Conservation (phyloP, 345 rosid species). For the Pistacia vera region DNA sequence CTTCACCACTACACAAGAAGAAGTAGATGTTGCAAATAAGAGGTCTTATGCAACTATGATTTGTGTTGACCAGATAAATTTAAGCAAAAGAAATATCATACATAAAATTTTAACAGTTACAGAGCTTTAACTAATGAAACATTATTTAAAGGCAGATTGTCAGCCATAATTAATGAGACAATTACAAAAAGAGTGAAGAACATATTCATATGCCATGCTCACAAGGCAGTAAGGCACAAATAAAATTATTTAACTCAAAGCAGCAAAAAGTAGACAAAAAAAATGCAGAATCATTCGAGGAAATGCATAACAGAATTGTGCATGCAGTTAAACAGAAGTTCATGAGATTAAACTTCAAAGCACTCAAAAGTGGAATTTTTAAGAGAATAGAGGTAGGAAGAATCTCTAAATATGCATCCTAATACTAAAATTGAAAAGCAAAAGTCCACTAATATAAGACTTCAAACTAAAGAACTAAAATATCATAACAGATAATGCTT, state of each 20-base stretch:
- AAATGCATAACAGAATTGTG: not conserved
- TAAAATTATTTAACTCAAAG: not conserved
- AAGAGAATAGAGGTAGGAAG: not conserved
- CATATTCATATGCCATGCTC: not conserved
- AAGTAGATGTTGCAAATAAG: not conserved
- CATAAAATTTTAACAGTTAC: not conserved
- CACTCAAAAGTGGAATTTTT: not conserved
- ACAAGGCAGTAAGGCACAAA: too few species aligned
- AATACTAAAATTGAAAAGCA: not conserved
- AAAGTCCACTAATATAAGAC: not conserved
- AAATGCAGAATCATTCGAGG: not conserved
- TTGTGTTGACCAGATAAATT: not conserved
- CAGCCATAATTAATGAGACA: too few species aligned
- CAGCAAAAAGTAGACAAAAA: too few species aligned
- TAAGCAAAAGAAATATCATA: not conserved
- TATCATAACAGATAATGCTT: not conserved
- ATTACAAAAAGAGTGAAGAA: not conserved
- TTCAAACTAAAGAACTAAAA: not conserved
- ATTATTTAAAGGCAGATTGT: not conserved
- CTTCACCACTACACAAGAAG: conserved; percentile 71
- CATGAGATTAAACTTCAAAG: not conserved
- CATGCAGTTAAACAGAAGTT: not conserved
- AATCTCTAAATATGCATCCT: not conserved
- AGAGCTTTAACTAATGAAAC: not conserved
- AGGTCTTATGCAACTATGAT: not conserved